Evolutionary conservation across 148 eudicot species (phyloP), one percentile per base, ranked within the genome.

Genomic region (Rhododendron ovatum): DNA sequence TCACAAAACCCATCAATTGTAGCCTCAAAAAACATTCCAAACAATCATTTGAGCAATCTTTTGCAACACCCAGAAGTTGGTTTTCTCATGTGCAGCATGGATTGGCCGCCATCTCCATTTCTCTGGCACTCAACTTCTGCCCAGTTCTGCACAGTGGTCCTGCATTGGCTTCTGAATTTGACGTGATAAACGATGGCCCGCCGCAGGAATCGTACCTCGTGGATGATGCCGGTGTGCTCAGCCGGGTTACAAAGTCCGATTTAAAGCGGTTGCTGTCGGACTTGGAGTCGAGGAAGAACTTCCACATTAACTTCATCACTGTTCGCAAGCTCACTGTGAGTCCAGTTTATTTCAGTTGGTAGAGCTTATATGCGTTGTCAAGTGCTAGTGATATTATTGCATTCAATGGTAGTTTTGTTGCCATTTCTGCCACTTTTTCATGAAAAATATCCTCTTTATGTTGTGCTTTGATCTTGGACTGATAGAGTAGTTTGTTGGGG

Each of bases 211-310:
- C 96, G 1, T 94, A 93, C 89, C 98, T 95, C 20, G 91, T 94
- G 18, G 99, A 98, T 90, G 99, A 98, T 90, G 99, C 99, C 4
- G 98, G 98, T 2, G 99, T 98, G 78, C 94, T 98, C 80, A 98
- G 96, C 50, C 91, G 99, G 0, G 93, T 98, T 2, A 98, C 99
- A 0, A 95, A 83, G 39, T 93, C 98, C 30, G 98, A 98, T 86
- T 89, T 98, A 87, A 95, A 94, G 88, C 86, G 95, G 4, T 88
- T 98, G 92, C 88, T 98, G 87, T 83, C 96, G 82, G 99, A 95
- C 90, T 89, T 98, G 87, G 99, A 98, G 91, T 90, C 91, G 71
- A 94, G 99, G 89, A 98, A 98, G 91, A 94, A 96, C 26, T 89
- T 91, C 24, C 96, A 88, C 69, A 87, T 98, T 63, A 94, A 98